These are phyloP conservation scores for Starmerella apicola DNA, from an alignment of 805 yeast species.

Conservation along the genomic window DNA sequence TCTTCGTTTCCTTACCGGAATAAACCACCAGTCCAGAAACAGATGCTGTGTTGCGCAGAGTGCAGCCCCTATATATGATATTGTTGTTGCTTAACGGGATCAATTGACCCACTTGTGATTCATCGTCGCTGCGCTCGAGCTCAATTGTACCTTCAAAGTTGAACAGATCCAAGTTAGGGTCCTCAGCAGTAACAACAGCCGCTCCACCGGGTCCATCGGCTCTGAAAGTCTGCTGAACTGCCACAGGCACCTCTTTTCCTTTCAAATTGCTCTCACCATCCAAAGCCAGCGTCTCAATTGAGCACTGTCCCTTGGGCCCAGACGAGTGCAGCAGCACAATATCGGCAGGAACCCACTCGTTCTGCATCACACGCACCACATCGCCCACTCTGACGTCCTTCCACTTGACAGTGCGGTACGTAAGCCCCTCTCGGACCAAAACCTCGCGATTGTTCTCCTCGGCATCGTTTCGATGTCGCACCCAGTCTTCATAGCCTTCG, in stretches of 20 bases:
- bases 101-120: slow-evolving; percentile 15
- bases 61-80: slow-evolving; percentile 81
- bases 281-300: slow-evolving; percentile 89
- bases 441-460: slow-evolving; percentile 59
- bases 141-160: slow-evolving; percentile 64
- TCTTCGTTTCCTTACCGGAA: slow-evolving; percentile 92
- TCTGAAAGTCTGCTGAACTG: slow-evolving; percentile 35
- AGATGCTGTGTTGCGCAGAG: slow-evolving; percentile 68
- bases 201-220: slow-evolving; percentile 1
- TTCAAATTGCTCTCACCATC: slow-evolving; percentile 96
- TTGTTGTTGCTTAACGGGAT: slow-evolving; percentile 68
- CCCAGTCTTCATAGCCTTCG: slow-evolving; percentile 88
- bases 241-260: slow-evolving; percentile 53
- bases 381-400: slow-evolving; percentile 79
- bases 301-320: slow-evolving; percentile 47
- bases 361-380: slow-evolving; percentile 53
- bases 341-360: slow-evolving; percentile 95
- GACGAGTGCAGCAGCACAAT: slow-evolving; percentile 56
- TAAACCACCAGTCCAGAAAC: slow-evolving; percentile 73
- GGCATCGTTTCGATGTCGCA: slow-evolving; percentile 73
- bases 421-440: slow-evolving; percentile 29
- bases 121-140: slow-evolving; percentile 12
- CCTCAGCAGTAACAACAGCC: slow-evolving; percentile 51
- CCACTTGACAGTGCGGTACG: slow-evolving; percentile 43
- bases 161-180: slow-evolving; percentile 83